These are phyloP conservation scores for Hypoxylon sp. DNA, from an alignment of 2,329 filamentous ascomycete species.

Conservation along the genomic window DNA sequence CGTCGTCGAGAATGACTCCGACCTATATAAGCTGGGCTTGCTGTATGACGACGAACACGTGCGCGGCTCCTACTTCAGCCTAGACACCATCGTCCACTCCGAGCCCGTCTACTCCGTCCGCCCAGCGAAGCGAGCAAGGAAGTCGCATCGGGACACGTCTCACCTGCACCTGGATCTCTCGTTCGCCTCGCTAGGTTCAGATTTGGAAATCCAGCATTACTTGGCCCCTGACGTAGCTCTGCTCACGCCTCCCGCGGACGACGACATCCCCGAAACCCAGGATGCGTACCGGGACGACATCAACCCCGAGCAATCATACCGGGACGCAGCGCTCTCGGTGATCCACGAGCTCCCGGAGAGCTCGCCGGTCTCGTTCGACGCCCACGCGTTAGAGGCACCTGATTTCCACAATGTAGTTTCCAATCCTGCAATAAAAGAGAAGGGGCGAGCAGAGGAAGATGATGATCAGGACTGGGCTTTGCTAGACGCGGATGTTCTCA, in stretches of 20 bases:
- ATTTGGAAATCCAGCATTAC: conserved; percentile 31
- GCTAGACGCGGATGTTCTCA: conserved; percentile 24
- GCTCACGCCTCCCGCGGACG: conserved; percentile 12
- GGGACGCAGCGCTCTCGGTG: conserved; percentile 29
- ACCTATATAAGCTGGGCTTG: conserved; percentile 47
- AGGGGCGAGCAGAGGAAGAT: conserved; percentile 26
- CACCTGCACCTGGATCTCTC: conserved; percentile 36
- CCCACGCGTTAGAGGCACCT: conserved; percentile 14
- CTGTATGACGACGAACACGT: conserved; percentile 45
- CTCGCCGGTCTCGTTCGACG: conserved; percentile 27
- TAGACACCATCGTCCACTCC: conserved; percentile 45
- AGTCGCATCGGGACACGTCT: conserved; percentile 13
- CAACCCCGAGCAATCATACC: conserved; percentile 7
- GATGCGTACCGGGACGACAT: background rate
- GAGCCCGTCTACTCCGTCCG: conserved; percentile 47
- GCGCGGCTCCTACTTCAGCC: conserved; percentile 42
- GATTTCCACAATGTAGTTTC: conserved; percentile 41
- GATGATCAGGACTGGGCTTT: conserved; percentile 40
- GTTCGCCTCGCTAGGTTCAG: conserved; percentile 30
- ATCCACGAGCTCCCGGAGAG: conserved; percentile 45
- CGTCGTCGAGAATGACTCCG: conserved; percentile 43
- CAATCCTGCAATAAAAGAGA: conserved; percentile 32
- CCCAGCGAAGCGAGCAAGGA: conserved; percentile 42
- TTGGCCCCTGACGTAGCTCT: conserved; percentile 28
- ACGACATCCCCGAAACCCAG: background rate